phyloP scores from a whole-genome alignment of 495 filamentous ascomycete genomes.

The Penicillium psychrofluorescens region DNA sequence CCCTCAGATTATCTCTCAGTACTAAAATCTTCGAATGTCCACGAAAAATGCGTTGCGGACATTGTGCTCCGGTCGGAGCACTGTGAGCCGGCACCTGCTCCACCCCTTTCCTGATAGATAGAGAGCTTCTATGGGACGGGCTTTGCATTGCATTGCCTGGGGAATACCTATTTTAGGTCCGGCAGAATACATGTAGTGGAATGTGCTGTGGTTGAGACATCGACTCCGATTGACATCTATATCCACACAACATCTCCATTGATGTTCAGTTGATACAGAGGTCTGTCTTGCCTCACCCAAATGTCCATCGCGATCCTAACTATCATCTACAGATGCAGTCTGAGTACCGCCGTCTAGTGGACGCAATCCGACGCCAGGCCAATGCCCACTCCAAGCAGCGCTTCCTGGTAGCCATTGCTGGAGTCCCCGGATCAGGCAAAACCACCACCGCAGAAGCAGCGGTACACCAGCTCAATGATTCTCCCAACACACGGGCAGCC shows the following conservation, averaged over 20 bases:
- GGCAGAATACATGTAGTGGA: too few relatives aligned
- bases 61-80: conserved; percentile 19
- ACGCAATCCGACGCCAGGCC: conserved; percentile 16
- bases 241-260: neutral
- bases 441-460: conserved; percentile 37
- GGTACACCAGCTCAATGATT: conserved; percentile 21
- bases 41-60: conserved; percentile 9
- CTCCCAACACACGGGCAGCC: conserved; percentile 10
- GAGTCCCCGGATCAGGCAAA: conserved; percentile 41
- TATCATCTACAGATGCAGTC: conserved; percentile 12
- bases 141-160: too few relatives aligned
- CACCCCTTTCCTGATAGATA: conserved; percentile 12
- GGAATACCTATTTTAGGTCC: too few relatives aligned
- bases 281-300: neutral
- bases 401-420: conserved; percentile 35
- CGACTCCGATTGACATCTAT: neutral
- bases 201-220: neutral
- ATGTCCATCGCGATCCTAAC: neutral
- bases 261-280: neutral
- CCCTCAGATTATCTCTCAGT: too few relatives aligned
- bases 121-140: neutral
- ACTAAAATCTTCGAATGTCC: neutral
- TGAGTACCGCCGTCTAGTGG: conserved; percentile 17
- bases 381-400: conserved; percentile 11
- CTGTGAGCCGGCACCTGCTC: conserved; percentile 22